Evolutionary conservation across 2,329 filamentous ascomycete species (phyloP).

Genomic region (Colletotrichum melonis): DNA sequence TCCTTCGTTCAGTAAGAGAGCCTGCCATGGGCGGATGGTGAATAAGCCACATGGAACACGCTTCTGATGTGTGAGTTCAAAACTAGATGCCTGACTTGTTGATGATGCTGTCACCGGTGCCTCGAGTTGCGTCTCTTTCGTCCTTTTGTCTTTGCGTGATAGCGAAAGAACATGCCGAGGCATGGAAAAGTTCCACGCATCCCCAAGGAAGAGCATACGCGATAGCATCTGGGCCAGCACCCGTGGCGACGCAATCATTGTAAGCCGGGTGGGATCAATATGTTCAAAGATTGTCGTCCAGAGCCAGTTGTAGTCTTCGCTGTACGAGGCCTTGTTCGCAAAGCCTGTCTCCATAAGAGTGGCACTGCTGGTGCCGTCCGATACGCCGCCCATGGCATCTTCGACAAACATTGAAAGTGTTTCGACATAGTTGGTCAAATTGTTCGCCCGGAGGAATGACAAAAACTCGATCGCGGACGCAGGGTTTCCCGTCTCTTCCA

Average conservation of each 20-base stretch:
- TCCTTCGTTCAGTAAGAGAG: conserved; percentile 78
- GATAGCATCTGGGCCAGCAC: conserved; percentile 71
- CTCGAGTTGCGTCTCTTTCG: not conserved
- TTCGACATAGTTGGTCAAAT: conserved; percentile 52
- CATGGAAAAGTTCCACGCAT: conserved; percentile 73
- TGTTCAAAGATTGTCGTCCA: conserved; percentile 67
- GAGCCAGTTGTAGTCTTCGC: conserved; percentile 54
- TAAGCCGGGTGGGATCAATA: conserved; percentile 64
- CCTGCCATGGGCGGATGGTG: conserved; percentile 71
- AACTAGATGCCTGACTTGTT: not conserved
- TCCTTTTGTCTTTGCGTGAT: conserved; percentile 43
- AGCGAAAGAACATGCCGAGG: conserved; percentile 70
- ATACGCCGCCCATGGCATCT: conserved; percentile 34
- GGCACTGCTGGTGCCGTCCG: conserved; percentile 17
- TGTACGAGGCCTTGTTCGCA: conserved; percentile 30
- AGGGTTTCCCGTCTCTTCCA: conserved; percentile 38
- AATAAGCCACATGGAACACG: conserved; percentile 58
- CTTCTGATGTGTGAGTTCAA: not conserved
- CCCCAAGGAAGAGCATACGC: conserved; percentile 65
- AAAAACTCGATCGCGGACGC: conserved; percentile 48
- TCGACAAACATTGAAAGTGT: conserved; percentile 54
- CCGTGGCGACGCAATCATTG: conserved; percentile 70
- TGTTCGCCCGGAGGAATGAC: conserved; percentile 49
- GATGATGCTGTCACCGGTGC: not conserved
- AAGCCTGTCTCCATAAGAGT: conserved; percentile 24